Evolutionary conservation across 1,139 yeast genomes (phyloP).

Genomic region (Nadsonia starkeyi-henricii): DNA sequence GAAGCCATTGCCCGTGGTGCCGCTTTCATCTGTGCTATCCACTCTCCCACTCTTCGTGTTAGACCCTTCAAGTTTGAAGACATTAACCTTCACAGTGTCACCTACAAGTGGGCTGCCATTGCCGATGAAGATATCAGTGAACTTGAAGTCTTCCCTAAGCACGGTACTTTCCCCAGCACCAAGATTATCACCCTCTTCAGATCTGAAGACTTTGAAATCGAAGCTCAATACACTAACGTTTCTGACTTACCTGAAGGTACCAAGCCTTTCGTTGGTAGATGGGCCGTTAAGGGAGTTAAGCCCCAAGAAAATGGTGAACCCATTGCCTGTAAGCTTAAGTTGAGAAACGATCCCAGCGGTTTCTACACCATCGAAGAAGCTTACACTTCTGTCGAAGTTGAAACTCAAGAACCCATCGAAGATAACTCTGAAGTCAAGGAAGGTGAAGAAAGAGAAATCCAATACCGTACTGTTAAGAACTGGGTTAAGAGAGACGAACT

Average conservation of each 20-base stretch:
- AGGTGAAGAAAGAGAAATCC: constrained; percentile 64
- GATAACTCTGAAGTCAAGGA: constrained; percentile 39
- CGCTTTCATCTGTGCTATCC: constrained; percentile 97
- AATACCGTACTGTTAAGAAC: constrained; percentile 61
- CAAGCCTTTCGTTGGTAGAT: constrained; percentile 54
- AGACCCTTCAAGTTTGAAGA: constrained; percentile 98
- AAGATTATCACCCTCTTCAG: constrained; percentile 91
- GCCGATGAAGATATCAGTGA: constrained; percentile 81
- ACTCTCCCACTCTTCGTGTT: constrained; percentile 96
- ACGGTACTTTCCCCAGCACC: constrained; percentile 87
- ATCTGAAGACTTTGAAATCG: constrained; percentile 74
- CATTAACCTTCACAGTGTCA: constrained; percentile 78
- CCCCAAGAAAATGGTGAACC: constrained; percentile 63
- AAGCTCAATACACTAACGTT: constrained; percentile 74
- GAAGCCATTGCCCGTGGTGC: constrained; percentile 99
- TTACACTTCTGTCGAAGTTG: constrained; percentile 83
- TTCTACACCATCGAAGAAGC: constrained; percentile 90
- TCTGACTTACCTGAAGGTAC: constrained; percentile 61
- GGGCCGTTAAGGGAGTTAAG: constrained; percentile 78
- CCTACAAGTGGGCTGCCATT: constrained; percentile 91
- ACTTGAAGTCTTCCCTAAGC: constrained; percentile 93
- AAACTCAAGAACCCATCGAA: constrained; percentile 56
- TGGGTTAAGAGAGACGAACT: constrained; percentile 84
- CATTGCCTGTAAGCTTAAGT: constrained; percentile 80
- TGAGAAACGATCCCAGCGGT: constrained; percentile 95